These are phyloP conservation scores for Cubamyces lactineus DNA, from an alignment of 768 basidiomycete genomes.

Conservation along the genomic window DNA sequence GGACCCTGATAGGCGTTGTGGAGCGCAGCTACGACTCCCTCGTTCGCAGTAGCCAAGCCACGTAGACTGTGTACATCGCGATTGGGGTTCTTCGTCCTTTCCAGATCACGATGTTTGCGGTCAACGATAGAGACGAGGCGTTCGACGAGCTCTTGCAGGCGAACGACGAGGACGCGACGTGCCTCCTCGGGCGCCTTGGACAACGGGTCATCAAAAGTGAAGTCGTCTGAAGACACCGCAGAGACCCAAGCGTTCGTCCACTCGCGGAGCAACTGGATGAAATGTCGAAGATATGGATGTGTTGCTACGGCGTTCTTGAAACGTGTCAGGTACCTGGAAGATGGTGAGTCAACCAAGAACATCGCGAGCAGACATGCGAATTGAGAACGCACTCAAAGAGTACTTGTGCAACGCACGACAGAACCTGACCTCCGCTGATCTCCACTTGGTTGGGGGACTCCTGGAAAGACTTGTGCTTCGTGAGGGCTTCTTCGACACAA, in stretches of 20 bases:
- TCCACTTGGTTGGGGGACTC: slow-evolving; percentile 1
- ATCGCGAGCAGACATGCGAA: not conserved
- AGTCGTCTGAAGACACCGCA: slow-evolving; percentile 22
- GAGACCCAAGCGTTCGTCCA: slow-evolving; percentile 33
- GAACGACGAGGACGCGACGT: slow-evolving; percentile 18
- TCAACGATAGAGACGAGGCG: slow-evolving; percentile 29
- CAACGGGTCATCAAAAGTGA: slow-evolving; percentile 30
- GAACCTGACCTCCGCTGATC: slow-evolving; percentile 45
- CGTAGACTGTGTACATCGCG: not conserved
- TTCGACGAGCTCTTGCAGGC: slow-evolving; percentile 20
- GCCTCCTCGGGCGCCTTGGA: slow-evolving; percentile 1
- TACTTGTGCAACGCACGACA: slow-evolving; percentile 50
- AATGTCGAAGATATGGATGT: slow-evolving; percentile 23
- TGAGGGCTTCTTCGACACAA: slow-evolving; percentile 40
- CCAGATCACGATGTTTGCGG: slow-evolving; percentile 23
- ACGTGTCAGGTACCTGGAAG: slow-evolving; percentile 32
- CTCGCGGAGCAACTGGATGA: slow-evolving; percentile 27
- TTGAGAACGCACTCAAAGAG: slow-evolving; percentile 51
- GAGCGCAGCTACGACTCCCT: slow-evolving; percentile 28
- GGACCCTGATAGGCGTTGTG: slow-evolving; percentile 26
- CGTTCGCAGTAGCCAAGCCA: not conserved
- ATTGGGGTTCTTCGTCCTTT: not conserved
- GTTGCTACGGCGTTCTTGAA: slow-evolving; percentile 34
- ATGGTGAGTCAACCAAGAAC: not conserved
- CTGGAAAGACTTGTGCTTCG: slow-evolving; percentile 39